Percentiles rank a stretch among this genome's conserved stretches.
Evolutionary conservation across 108 stramenopile genomes (phyloP).

Genomic region (Mayamaea pseudoterrestris): DNA sequence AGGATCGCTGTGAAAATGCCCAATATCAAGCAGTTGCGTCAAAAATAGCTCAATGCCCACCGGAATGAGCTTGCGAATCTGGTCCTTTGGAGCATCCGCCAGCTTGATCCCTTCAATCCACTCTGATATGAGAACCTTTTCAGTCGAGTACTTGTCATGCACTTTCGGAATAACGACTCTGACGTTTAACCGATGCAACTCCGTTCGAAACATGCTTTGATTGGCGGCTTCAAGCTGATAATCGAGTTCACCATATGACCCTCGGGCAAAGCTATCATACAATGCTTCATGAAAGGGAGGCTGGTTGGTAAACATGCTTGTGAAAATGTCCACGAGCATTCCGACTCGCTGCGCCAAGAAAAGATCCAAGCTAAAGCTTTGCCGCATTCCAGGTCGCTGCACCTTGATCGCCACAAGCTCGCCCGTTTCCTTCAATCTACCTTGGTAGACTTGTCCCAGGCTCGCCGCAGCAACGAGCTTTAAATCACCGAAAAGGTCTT

Average conservation of each 20-base stretch:
- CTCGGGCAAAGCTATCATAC: slow-evolving; percentile 28
- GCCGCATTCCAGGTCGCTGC: slow-evolving; percentile 72
- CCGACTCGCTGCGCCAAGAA: slow-evolving; percentile 51
- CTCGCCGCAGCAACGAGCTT: slow-evolving; percentile 72
- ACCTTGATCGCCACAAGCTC: slow-evolving; percentile 72
- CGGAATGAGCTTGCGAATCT: slow-evolving; percentile 61
- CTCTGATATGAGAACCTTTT: slow-evolving; percentile 84
- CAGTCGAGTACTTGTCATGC: slow-evolving; percentile 65
- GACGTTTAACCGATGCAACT: slow-evolving; percentile 21
- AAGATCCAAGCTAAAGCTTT: slow-evolving; percentile 68
- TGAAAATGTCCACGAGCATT: slow-evolving; percentile 38
- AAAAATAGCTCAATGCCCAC: slow-evolving; percentile 80
- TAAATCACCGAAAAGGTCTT: slow-evolving; percentile 21
- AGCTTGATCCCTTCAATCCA: slow-evolving; percentile 83
- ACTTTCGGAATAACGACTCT: slow-evolving; percentile 56
- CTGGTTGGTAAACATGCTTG: slow-evolving; percentile 49
- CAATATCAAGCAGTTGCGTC: slow-evolving; percentile 77
- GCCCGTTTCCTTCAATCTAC: slow-evolving; percentile 16
- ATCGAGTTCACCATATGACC: slow-evolving; percentile 87
- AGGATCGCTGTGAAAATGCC: slow-evolving; percentile 76
- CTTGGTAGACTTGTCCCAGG: slow-evolving; percentile 76
- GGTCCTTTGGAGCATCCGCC: slow-evolving; percentile 34
- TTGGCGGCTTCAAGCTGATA: slow-evolving; percentile 89
- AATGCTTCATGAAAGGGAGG: slow-evolving; percentile 31
- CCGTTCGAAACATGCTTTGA: slow-evolving; percentile 66